Conservation (phyloP, 345 rosid genomes). For the Rhodamnia argentea region DNA sequence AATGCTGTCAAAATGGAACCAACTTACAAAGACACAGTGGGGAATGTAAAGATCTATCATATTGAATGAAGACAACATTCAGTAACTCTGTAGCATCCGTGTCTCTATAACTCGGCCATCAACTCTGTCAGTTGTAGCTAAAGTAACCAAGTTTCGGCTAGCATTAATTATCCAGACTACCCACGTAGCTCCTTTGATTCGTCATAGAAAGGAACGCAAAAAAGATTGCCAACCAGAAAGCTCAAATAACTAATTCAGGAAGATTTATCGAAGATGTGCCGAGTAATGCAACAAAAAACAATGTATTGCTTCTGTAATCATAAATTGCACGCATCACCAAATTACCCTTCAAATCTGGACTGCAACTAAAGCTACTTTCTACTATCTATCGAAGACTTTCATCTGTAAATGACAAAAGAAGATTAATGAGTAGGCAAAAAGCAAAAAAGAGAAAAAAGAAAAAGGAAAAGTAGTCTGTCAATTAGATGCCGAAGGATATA, state of each 20-base stretch:
- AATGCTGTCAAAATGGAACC: conserved; percentile 24
- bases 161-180: neutral
- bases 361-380: neutral
- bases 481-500: neutral
- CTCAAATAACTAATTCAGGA: neutral
- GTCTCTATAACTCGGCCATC: neutral
- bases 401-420: neutral
- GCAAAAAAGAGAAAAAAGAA: too few relatives aligned
- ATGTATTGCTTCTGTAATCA: neutral
- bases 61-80: neutral
- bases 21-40: neutral
- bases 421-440: too few relatives aligned
- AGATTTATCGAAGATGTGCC: neutral
- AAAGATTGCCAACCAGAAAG: neutral
- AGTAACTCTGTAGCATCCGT: neutral
- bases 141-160: neutral
- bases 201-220: neutral
- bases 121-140: neutral
- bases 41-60: neutral
- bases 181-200: neutral
- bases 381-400: neutral
- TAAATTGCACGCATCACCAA: neutral
- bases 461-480: too few relatives aligned
- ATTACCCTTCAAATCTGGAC: neutral
- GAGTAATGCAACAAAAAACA: neutral